These are phyloP conservation scores for Echria macrotheca DNA, from an alignment of 495 filamentous ascomycete species.

Conservation along the genomic window DNA sequence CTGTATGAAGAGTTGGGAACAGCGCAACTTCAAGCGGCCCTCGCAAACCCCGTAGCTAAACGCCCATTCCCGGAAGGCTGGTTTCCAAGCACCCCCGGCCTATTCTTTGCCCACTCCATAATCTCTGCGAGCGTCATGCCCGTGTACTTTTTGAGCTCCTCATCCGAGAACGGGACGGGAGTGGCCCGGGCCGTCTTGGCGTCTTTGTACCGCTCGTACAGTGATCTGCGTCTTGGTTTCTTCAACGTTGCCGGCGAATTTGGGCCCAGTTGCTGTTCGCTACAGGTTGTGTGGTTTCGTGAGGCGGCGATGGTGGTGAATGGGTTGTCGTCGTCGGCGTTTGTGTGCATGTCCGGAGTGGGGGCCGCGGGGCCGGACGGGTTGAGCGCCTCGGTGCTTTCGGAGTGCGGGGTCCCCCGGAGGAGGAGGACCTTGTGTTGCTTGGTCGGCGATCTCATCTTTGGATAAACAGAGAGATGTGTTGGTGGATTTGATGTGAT, in stretches of 20 bases:
- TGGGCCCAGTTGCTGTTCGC: neutral
- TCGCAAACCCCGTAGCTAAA: too few species aligned
- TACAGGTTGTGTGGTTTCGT: neutral
- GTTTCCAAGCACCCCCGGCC: neutral
- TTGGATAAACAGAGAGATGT: neutral
- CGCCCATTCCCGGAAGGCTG: neutral
- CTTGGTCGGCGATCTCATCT: neutral
- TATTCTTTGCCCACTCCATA: neutral
- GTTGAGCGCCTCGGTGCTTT: conserved; percentile 5
- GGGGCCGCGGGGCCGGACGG: too few species aligned
- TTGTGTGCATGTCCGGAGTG: too few species aligned
- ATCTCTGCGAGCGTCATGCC: conserved; percentile 1
- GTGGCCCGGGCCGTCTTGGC: neutral
- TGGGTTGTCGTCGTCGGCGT: too few species aligned
- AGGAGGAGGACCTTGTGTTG: neutral
- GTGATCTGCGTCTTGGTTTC: neutral
- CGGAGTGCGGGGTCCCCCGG: neutral
- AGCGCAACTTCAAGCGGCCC: too few species aligned
- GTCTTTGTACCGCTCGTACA: neutral
- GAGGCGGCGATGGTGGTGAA: too few species aligned
- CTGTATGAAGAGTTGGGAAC: too few species aligned
- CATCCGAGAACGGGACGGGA: neutral
- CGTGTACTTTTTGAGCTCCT: conserved; percentile 2
- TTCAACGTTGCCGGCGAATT: neutral
- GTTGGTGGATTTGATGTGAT: neutral